phyloP scores from a whole-genome alignment of 2,329 filamentous ascomycete genomes.

The Phialophora expanda region DNA sequence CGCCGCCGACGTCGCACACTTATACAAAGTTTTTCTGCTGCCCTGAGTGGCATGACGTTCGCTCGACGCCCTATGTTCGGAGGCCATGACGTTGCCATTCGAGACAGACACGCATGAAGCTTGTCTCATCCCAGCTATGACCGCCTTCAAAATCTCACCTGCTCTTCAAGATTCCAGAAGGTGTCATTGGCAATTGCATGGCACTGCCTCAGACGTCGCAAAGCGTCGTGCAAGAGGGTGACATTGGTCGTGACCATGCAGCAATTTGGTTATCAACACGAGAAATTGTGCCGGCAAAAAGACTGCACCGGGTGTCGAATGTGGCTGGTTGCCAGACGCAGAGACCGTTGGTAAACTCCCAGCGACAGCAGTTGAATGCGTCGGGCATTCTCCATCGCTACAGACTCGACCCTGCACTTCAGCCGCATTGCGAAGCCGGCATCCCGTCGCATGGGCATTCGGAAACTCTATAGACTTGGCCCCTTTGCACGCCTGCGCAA shows the following conservation, averaged over 20 bases:
- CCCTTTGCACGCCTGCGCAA: background rate
- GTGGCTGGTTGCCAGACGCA: background rate
- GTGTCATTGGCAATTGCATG: constrained; percentile 1
- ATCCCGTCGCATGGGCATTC: constrained; percentile 5
- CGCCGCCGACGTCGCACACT: constrained; percentile 12
- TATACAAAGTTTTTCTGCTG: constrained; percentile 2
- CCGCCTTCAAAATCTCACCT: constrained; percentile 5
- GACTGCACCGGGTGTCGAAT: background rate
- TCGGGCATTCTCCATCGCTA: background rate
- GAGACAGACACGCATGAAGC: constrained; percentile 1
- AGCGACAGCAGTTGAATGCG: background rate
- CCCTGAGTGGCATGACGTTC: constrained; percentile 9
- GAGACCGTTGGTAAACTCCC: background rate
- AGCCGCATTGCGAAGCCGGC: background rate
- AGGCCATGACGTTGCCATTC: constrained; percentile 2
- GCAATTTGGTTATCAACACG: background rate
- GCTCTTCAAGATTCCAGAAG: background rate
- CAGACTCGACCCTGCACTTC: background rate
- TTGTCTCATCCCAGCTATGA: constrained; percentile 19
- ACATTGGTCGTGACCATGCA: background rate
- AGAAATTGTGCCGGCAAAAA: background rate
- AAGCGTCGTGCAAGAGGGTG: constrained; percentile 4
- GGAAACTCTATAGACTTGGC: background rate
- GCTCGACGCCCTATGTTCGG: background rate
- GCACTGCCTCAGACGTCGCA: constrained; percentile 7